Evolutionary conservation across 1,284 basidiomycete genomes (phyloP).

Genomic region (Rugosomyces carneus): DNA sequence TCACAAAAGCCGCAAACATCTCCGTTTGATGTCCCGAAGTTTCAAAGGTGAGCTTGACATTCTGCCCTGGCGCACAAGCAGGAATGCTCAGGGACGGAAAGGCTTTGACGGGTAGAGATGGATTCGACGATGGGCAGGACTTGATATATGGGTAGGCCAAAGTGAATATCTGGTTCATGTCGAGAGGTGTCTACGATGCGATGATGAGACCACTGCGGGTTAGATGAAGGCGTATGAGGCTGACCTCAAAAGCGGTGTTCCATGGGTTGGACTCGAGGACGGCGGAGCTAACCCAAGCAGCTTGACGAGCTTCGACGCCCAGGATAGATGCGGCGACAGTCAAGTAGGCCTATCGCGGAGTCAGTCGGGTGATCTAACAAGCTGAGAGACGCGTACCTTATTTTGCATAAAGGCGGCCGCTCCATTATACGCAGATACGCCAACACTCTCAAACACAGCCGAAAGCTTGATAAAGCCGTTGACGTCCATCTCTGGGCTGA

Average conservation of each 20-base stretch:
- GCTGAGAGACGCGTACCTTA: conserved; percentile 16
- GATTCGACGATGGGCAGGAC: conserved; percentile 45
- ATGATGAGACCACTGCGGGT: conserved; percentile 14
- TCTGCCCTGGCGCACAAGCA: conserved; percentile 3
- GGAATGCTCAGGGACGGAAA: conserved; percentile 30
- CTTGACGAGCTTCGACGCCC: conserved; percentile 39
- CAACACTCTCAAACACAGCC: conserved; percentile 53
- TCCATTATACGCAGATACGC: conserved; percentile 50
- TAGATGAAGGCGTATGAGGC: neutral
- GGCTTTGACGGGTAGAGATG: conserved; percentile 32
- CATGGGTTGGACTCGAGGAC: conserved; percentile 43
- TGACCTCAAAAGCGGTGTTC: conserved; percentile 46
- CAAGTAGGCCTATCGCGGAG: conserved; percentile 23
- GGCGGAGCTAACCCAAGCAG: conserved; percentile 45
- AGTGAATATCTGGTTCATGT: conserved; percentile 41
- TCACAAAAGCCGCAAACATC: conserved; percentile 33
- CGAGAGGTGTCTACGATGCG: conserved; percentile 37
- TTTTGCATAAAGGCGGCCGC: conserved; percentile 39
- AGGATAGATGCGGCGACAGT: conserved; percentile 38
- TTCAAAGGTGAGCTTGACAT: conserved; percentile 14
- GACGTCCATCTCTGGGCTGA: conserved; percentile 43
- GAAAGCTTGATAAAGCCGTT: conserved; percentile 47
- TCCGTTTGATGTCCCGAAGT: neutral
- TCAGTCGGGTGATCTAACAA: neutral
- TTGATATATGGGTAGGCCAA: conserved; percentile 37